Evolutionary conservation across 306 rosid species (phyloP).

Genomic region (Boehmeria nivea): DNA sequence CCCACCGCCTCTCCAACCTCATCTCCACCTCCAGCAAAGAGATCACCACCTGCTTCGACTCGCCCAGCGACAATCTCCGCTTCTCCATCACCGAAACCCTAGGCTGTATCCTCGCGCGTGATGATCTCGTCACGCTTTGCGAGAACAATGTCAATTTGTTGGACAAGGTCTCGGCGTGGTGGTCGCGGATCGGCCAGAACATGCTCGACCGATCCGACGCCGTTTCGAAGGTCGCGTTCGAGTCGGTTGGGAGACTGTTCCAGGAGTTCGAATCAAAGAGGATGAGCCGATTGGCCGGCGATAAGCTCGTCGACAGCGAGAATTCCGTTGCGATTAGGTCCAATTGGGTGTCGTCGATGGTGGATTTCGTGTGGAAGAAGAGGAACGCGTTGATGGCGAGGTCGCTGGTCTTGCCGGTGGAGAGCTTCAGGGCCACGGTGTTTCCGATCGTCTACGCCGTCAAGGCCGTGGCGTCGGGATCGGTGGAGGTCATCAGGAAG

Average conservation of each 20-base stretch:
- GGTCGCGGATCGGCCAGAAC: slow-evolving; percentile 75
- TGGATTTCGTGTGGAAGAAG: slow-evolving; percentile 89
- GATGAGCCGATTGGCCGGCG: slow-evolving; percentile 91
- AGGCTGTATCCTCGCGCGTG: slow-evolving; percentile 91
- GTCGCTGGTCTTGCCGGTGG: slow-evolving; percentile 80
- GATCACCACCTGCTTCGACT: slow-evolving; percentile 76
- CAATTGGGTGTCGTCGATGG: slow-evolving; percentile 95
- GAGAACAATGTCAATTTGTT: slow-evolving; percentile 81
- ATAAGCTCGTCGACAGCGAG: slow-evolving; percentile 88
- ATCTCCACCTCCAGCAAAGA: slow-evolving; percentile 73
- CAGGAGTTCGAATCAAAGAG: slow-evolving; percentile 89
- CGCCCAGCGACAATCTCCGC: slow-evolving; percentile 69
- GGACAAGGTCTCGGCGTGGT: slow-evolving; percentile 82
- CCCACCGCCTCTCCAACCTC: slow-evolving; percentile 64
- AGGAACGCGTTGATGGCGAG: slow-evolving; percentile 90
- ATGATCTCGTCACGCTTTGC: slow-evolving; percentile 87
- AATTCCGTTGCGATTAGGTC: slow-evolving; percentile 88
- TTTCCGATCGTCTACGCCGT: slow-evolving; percentile 84
- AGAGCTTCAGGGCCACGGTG: slow-evolving; percentile 80
- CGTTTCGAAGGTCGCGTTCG: slow-evolving; percentile 89
- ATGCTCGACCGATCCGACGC: slow-evolving; percentile 82
- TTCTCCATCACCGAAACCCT: slow-evolving; percentile 86
- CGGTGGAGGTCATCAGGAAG: slow-evolving; percentile 71
- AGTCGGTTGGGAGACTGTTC: slow-evolving; percentile 85
- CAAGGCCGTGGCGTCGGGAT: slow-evolving; percentile 85